These are phyloP conservation scores for Chrysoporthe deuterocubensis DNA, from an alignment of 2,329 filamentous ascomycete species.

Conservation along the genomic window DNA sequence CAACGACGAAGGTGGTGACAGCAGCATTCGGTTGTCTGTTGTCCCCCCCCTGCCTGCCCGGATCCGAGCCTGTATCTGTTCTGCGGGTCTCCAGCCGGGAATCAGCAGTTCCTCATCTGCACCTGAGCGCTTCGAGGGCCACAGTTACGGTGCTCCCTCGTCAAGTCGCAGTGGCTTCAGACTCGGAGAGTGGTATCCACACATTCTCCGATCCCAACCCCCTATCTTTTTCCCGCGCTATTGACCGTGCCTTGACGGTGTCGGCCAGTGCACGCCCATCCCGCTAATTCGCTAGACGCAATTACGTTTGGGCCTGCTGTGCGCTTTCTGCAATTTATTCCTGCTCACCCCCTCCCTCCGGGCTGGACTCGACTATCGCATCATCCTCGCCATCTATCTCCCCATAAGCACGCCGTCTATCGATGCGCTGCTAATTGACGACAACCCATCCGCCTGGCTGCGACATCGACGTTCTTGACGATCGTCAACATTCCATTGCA, in stretches of 20 bases:
- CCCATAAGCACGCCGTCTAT: background rate
- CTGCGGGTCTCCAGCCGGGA: constrained; percentile 28
- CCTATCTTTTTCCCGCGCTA: constrained; percentile 29
- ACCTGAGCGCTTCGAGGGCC: constrained; percentile 25
- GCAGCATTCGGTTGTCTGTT: constrained; percentile 28
- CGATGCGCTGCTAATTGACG: constrained; percentile 1
- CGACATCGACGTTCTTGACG: constrained; percentile 24
- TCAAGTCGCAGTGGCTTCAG: constrained; percentile 10
- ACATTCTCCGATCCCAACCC: constrained; percentile 28
- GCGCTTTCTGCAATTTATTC: constrained; percentile 25
- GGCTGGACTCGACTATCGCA: constrained; percentile 29
- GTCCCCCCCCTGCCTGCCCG: background rate
- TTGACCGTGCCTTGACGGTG: constrained; percentile 30
- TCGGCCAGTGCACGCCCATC: constrained; percentile 29
- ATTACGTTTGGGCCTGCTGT: constrained; percentile 21
- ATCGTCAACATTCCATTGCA: constrained; percentile 17
- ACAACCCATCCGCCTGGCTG: constrained; percentile 26
- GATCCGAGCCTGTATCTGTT: constrained; percentile 3
- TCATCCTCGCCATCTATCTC: background rate
- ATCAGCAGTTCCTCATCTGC: constrained; percentile 22
- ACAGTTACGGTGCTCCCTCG: background rate
- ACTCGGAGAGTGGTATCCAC: constrained; percentile 25
- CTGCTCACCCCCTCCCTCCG: constrained; percentile 19
- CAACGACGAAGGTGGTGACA: constrained; percentile 25
- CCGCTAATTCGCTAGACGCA: constrained; percentile 31